These are phyloP conservation scores for Cryptococcus hybrid DNA, from an alignment of 1,284 basidiomycete species.

Conservation along the genomic window DNA sequence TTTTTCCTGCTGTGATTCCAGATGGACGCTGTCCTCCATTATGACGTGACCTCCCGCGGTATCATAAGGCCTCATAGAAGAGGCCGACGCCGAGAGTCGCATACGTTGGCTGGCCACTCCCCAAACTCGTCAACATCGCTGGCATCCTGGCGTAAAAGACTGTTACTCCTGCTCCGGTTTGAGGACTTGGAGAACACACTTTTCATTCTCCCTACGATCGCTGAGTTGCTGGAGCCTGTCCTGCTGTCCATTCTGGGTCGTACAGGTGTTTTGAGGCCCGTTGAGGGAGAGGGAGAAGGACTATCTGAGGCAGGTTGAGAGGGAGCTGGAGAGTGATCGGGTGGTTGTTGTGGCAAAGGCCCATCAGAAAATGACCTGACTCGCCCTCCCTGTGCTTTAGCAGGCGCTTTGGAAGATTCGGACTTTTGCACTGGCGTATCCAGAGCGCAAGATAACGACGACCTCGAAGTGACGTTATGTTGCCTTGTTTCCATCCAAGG, in stretches of 20 bases:
- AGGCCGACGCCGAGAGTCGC: conserved; percentile 29
- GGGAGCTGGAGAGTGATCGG: neutral
- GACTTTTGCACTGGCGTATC: conserved; percentile 1
- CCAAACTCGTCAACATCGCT: conserved; percentile 40
- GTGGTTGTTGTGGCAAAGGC: conserved; percentile 13
- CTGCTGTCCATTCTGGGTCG: conserved; percentile 32
- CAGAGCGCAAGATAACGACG: conserved; percentile 21
- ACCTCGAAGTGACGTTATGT: conserved; percentile 14
- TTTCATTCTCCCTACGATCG: conserved; percentile 37
- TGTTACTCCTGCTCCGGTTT: conserved; percentile 31
- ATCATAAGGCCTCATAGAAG: conserved; percentile 10
- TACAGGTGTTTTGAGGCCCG: conserved; percentile 1
- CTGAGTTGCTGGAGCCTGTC: conserved; percentile 40
- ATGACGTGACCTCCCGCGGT: neutral
- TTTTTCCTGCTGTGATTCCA: conserved; percentile 2
- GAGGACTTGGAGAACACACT: conserved; percentile 34
- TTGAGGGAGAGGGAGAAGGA: conserved; percentile 1
- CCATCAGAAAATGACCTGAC: conserved; percentile 37
- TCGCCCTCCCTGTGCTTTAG: conserved; percentile 13
- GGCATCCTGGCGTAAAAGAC: conserved; percentile 19
- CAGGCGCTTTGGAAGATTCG: conserved; percentile 2
- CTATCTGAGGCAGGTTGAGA: conserved; percentile 9
- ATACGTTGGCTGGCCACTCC: conserved; percentile 13
- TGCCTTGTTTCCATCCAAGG: conserved; percentile 36
- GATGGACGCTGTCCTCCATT: neutral